Evolutionary conservation across 192 early-diverging fungal species (phyloP), one percentile per base, ranked within the genome.

Genomic region (Rhizophlyctis rosea): DNA sequence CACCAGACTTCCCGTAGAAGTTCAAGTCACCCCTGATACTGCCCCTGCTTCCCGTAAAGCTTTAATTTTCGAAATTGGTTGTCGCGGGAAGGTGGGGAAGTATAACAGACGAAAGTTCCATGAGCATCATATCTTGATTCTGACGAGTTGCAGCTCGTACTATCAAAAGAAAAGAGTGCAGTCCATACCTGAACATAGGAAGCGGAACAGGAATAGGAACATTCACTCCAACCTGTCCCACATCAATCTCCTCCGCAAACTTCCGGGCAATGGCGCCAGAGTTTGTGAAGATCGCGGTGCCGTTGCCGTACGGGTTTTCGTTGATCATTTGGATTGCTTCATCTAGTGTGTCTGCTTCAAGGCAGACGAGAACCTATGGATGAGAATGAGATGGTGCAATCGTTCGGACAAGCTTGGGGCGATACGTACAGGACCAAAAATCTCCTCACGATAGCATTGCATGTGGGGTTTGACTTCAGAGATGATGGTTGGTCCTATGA

Each of bases 201-300:
- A 98, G 76, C 4, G 95, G 95, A 30, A 98, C 95, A 4, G 95
- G 95, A 61, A 96, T 96, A 4, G 95, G 94, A 25, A 95, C 91
- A 61, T 88, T 89, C 57, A 83, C 66, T 32, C 91, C 94, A 30
- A 96, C 86, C 77, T 98, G 95, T 16, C 95, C 95, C 30, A 88
- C 93, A 69, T 93, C 92, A 57, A 95, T 86, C 62, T 94, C 90
- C 28, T 85, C 71, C 70, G 86, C 80, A 78, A 98, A 96, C 76
- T 88, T 88, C 54, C 92, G 83, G 9, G 95, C 95, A 55, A 75
- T 78, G 35, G 90, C 80, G 3, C 95, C 95, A 57, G 87, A 94
- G 64, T 89, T 88, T 27, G 95, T 98, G 70, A 98, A 98, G 30
- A 81, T 78, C 9, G 77, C 77, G 13, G 80, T 82, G 34, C 80